Evolutionary conservation across 768 basidiomycete genomes (phyloP).

Genomic region (Gloeophyllum trabeum): DNA sequence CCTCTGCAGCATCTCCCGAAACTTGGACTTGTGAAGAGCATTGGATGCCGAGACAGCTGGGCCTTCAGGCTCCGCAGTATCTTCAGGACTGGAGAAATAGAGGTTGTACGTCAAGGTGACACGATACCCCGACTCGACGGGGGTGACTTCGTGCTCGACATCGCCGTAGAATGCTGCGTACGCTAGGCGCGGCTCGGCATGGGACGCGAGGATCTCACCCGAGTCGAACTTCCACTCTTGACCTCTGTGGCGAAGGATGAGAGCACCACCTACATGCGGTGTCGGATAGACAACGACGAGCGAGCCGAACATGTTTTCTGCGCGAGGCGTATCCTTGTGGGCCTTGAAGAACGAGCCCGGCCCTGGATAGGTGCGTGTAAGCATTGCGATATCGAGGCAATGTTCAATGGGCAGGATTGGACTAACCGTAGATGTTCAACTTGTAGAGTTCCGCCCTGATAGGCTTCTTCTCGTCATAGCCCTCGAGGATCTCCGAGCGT

Average conservation of each 20-base stretch:
- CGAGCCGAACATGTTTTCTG: slow-evolving; percentile 9
- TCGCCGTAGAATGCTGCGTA: slow-evolving; percentile 25
- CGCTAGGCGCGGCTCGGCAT: slow-evolving; percentile 1
- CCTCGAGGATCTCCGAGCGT: slow-evolving; percentile 1
- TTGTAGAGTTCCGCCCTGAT: slow-evolving; percentile 15
- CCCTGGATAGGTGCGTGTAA: slow-evolving; percentile 8
- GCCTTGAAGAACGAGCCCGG: slow-evolving; percentile 16
- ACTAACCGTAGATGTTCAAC: slow-evolving; percentile 17
- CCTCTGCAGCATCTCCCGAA: background rate
- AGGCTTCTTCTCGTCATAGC: slow-evolving; percentile 1
- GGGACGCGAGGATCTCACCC: background rate
- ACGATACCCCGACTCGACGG: slow-evolving; percentile 24
- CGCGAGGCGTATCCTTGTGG: slow-evolving; percentile 16
- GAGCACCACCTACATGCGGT: slow-evolving; percentile 12
- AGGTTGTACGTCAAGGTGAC: slow-evolving; percentile 33
- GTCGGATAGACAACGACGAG: slow-evolving; percentile 10
- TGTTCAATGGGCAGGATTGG: background rate
- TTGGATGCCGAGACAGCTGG: background rate
- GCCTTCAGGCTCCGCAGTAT: too few relatives aligned
- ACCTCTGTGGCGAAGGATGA: slow-evolving; percentile 28
- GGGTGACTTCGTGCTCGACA: slow-evolving; percentile 28
- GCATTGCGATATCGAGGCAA: background rate
- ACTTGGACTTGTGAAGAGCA: background rate
- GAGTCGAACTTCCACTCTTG: slow-evolving; percentile 5
- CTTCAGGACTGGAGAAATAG: slow-evolving; percentile 14